A percentile compares a stretch with the other conserved stretches of the same genome.
These are phyloP conservation scores for Dalbergia oliveri DNA, from an alignment of 306 rosid species.

Conservation along the genomic window DNA sequence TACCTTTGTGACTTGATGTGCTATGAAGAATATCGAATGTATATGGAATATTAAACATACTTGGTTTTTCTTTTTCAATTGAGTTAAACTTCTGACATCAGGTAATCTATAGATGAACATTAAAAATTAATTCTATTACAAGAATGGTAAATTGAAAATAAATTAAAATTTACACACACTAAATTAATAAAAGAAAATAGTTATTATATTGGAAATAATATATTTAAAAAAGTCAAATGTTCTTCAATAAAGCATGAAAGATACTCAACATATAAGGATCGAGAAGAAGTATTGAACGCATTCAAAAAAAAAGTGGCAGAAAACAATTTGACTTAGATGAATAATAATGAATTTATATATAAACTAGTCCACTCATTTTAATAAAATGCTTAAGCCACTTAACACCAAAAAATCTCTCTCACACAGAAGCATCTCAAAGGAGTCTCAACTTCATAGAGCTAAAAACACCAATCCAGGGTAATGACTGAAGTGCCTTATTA, in stretches of 20 bases:
- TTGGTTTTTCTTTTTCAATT: not conserved
- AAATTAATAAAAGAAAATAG: not conserved
- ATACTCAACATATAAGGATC: not conserved
- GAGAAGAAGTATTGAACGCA: not conserved
- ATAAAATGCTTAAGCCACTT: slow-evolving; percentile 1
- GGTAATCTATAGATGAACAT: not conserved
- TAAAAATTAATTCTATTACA: not conserved
- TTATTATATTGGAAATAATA: not conserved
- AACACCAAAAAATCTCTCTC: not conserved
- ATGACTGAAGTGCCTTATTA: not conserved
- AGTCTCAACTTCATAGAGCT: slow-evolving; percentile 23
- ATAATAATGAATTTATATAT: not conserved
- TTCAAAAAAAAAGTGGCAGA: not conserved
- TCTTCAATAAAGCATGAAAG: not conserved
- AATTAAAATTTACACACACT: too few relatives aligned
- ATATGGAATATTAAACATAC: not conserved
- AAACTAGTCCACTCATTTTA: not conserved
- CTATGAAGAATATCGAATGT: not conserved
- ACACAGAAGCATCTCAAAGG: slow-evolving; percentile 13
- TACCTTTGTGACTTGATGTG: not conserved
- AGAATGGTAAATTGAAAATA: not conserved
- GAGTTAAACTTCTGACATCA: not conserved
- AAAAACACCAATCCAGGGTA: not conserved
- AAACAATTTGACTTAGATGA: not conserved
- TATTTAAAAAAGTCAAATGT: not conserved